Conservation (phyloP, 768 basidiomycete species). For the Lactarius quietus region DNA sequence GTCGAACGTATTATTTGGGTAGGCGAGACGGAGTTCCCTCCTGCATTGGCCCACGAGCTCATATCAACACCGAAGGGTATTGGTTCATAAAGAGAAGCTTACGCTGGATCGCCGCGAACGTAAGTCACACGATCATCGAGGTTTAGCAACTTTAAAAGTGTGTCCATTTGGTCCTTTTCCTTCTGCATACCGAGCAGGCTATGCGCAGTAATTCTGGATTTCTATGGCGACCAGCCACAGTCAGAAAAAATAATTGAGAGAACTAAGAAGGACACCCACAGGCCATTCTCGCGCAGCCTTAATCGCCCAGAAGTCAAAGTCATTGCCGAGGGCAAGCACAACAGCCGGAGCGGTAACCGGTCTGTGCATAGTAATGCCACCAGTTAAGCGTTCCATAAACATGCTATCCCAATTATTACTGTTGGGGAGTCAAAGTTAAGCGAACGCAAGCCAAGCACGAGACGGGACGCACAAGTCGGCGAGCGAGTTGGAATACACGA, state of each 20-base stretch:
- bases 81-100: neutral
- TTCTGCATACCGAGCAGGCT: slow-evolving; percentile 13
- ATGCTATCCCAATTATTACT: slow-evolving; percentile 74
- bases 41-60: neutral
- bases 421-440: slow-evolving; percentile 16
- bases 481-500: slow-evolving; percentile 8
- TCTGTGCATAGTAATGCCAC: slow-evolving; percentile 50
- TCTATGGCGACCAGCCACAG: slow-evolving; percentile 1
- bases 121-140: slow-evolving; percentile 17
- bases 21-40: slow-evolving; percentile 4
- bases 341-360: slow-evolving; percentile 48
- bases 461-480: slow-evolving; percentile 15
- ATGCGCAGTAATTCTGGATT: slow-evolving; percentile 15
- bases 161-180: slow-evolving; percentile 5
- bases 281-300: slow-evolving; percentile 66
- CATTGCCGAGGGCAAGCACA: slow-evolving; percentile 70
- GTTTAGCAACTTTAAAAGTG: neutral
- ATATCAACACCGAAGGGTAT: neutral
- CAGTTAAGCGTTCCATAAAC: slow-evolving; percentile 50
- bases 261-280: slow-evolving; percentile 37
- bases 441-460: neutral
- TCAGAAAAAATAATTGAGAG: too few species aligned
- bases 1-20: slow-evolving; percentile 20
- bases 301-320: slow-evolving; percentile 66
- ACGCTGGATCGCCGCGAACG: slow-evolving; percentile 19